These are phyloP conservation scores for Postia placenta DNA, from an alignment of 768 basidiomycete species.

Conservation along the genomic window DNA sequence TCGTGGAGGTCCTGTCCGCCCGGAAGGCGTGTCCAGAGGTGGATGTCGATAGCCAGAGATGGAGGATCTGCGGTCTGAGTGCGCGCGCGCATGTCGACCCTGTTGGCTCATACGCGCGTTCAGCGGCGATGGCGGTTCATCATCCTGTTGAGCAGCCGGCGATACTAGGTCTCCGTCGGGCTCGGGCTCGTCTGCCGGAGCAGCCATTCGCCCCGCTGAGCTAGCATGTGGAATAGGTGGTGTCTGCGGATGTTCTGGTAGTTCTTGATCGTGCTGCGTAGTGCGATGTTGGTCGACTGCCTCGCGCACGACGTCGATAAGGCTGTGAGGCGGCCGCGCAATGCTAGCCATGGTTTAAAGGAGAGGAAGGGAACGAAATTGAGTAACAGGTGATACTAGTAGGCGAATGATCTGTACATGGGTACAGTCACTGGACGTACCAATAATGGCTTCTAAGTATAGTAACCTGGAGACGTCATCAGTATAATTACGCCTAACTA, in stretches of 20 bases:
- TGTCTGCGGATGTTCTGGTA: slow-evolving; percentile 14
- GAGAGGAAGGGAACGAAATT: no score
- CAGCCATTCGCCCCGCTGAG: not conserved
- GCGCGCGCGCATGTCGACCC: not conserved
- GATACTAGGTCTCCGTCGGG: not conserved
- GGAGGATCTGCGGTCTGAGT: slow-evolving; percentile 4
- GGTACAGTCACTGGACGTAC: no score
- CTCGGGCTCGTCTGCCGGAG: not conserved
- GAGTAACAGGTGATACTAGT: no score
- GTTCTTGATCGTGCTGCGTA: slow-evolving; percentile 11
- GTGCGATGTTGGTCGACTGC: slow-evolving; percentile 8
- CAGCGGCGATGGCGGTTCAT: slow-evolving; percentile 3
- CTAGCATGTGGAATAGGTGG: slow-evolving; percentile 4
- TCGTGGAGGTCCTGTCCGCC: slow-evolving; percentile 68
- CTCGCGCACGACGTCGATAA: slow-evolving; percentile 16
- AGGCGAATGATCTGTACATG: no score
- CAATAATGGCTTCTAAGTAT: no score
- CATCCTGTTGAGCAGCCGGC: not conserved
- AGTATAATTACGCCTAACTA: no score
- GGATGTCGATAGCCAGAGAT: slow-evolving; percentile 8
- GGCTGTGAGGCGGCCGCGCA: slow-evolving; percentile 12
- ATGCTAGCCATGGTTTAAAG: slow-evolving; percentile 20
- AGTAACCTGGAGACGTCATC: no score
- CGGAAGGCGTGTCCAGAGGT: slow-evolving; percentile 43
- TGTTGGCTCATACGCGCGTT: not conserved